Evolutionary conservation across 331 rosid species (phyloP).

Genomic region (Malus hybrid): DNA sequence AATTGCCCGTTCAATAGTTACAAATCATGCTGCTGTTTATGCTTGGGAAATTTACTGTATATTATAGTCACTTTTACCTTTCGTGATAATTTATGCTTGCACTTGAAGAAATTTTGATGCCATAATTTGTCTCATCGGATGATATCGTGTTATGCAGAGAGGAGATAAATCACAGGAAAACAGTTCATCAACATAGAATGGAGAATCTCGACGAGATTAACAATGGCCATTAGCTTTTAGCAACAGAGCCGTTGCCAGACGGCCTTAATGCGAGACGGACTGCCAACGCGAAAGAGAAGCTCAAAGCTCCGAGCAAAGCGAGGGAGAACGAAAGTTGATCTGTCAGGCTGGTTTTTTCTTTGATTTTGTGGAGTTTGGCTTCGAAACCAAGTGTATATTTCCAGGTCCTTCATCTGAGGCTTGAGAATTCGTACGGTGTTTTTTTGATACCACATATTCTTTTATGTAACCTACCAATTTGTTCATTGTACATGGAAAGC

Average conservation of each 20-base stretch:
- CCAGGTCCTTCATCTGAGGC: not conserved
- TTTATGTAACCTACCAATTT: constrained; percentile 1
- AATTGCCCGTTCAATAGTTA: not conserved
- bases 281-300: not conserved
- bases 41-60: not conserved
- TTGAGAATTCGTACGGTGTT: not conserved
- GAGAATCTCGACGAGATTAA: constrained; percentile 33
- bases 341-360: not conserved
- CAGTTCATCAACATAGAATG: constrained; percentile 23
- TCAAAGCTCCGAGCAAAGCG: not conserved
- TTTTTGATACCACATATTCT: not conserved
- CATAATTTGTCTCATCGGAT: not conserved
- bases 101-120: not conserved
- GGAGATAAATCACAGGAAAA: constrained; percentile 43
- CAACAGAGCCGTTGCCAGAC: constrained; percentile 1
- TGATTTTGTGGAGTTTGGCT: not conserved
- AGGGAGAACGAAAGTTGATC: not conserved
- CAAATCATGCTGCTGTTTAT: not conserved
- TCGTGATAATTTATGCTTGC: not conserved
- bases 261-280: not conserved
- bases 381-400: not conserved
- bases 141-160: constrained; percentile 45
- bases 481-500: constrained; percentile 8
- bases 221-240: constrained; percentile 41
- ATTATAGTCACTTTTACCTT: not conserved